Evolutionary conservation across 2,329 filamentous ascomycete species (phyloP).

Genomic region (Byssothecium circinans): DNA sequence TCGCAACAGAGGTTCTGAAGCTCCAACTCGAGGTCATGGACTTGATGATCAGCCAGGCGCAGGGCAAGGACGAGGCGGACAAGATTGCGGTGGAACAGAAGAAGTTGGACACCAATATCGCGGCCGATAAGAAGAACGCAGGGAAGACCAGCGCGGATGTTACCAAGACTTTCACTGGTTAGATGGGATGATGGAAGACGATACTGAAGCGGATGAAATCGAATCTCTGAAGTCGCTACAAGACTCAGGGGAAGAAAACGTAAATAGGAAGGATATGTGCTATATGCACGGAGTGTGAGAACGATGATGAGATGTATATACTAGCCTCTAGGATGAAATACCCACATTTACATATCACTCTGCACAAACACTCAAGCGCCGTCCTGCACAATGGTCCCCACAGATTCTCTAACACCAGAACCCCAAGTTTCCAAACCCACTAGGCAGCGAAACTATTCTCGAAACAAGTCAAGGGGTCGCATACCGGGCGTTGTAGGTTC

Average conservation of each 20-base stretch:
- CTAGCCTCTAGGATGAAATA: neutral
- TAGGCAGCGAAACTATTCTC: neutral
- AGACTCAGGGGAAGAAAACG: no score
- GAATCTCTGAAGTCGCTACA: no score
- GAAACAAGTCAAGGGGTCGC: neutral
- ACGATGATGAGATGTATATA: no score
- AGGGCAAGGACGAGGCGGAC: slow-evolving; percentile 49
- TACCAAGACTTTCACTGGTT: slow-evolving; percentile 6
- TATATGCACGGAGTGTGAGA: no score
- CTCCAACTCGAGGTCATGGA: slow-evolving; percentile 53
- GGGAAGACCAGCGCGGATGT: slow-evolving; percentile 44
- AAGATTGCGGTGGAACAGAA: slow-evolving; percentile 50
- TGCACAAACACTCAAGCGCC: neutral
- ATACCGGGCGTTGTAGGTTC: no score
- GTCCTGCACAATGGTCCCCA: neutral
- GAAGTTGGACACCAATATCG: slow-evolving; percentile 56
- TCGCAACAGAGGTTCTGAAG: slow-evolving; percentile 52
- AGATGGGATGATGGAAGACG: neutral
- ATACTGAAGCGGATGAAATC: no score
- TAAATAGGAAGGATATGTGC: no score
- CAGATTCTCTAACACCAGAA: no score
- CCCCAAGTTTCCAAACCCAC: no score
- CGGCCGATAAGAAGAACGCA: slow-evolving; percentile 49
- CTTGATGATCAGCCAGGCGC: slow-evolving; percentile 54
- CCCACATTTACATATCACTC: neutral